Evolutionary conservation across 2,329 filamentous ascomycete genomes (phyloP).

Genomic region (Ilyonectria robusta): DNA sequence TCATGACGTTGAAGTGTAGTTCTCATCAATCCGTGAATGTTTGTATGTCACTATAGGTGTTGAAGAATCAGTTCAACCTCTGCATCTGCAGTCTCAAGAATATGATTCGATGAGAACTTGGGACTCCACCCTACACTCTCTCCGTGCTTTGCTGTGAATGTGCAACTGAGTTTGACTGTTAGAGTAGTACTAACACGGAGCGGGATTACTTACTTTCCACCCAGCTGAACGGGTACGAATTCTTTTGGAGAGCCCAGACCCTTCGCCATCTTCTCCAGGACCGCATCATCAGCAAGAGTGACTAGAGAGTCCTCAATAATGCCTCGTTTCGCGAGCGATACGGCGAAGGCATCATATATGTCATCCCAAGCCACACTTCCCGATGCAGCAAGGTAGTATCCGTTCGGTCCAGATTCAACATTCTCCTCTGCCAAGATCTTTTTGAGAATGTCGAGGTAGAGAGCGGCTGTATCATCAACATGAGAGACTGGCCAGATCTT

Average conservation of each 20-base stretch:
- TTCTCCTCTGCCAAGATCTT: constrained; percentile 58
- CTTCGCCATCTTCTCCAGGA: constrained; percentile 58
- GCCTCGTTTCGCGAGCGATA: constrained; percentile 55
- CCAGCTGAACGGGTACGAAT: constrained; percentile 15
- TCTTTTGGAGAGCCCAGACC: constrained; percentile 5
- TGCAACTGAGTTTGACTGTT: constrained; percentile 50
- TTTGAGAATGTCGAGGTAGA: constrained; percentile 62
- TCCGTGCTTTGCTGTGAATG: constrained; percentile 58
- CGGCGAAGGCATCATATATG: constrained; percentile 62
- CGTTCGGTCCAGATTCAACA: constrained; percentile 57
- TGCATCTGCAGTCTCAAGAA: constrained; percentile 60
- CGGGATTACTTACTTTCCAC: constrained; percentile 14
- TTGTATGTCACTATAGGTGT: not conserved
- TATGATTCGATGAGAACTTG: constrained; percentile 58
- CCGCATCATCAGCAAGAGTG: constrained; percentile 51
- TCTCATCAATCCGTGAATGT: no score
- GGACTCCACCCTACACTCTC: constrained; percentile 62
- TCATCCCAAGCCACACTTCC: constrained; percentile 66
- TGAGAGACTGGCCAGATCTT: constrained; percentile 69
- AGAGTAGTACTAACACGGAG: constrained; percentile 54
- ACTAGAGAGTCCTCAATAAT: constrained; percentile 57
- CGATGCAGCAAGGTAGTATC: constrained; percentile 65
- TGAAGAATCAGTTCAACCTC: constrained; percentile 62
- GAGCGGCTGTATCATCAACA: constrained; percentile 59
- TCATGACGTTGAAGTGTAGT: no score